phyloP scores from a whole-genome alignment of 768 basidiomycete species.

The Serendipita vermifera region DNA sequence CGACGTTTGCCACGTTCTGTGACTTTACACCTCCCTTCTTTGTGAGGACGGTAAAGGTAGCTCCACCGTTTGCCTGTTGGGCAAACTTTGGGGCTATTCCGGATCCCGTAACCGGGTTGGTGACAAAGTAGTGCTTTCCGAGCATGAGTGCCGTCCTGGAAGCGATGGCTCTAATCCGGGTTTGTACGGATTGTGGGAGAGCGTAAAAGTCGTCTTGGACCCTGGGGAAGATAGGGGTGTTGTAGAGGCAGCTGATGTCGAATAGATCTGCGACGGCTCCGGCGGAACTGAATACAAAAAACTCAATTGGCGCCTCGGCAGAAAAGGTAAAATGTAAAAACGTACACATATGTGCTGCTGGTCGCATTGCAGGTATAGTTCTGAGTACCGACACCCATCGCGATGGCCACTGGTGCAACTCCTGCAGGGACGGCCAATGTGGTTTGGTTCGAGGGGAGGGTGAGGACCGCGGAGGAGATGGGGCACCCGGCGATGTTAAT shows the following conservation, averaged over 20 bases:
- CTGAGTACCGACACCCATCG: constrained; percentile 21
- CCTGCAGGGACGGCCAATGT: not conserved
- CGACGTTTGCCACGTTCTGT: constrained; percentile 31
- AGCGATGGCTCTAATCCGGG: constrained; percentile 13
- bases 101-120: constrained; percentile 29
- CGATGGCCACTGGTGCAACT: constrained; percentile 10
- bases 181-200: constrained; percentile 15
- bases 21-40: constrained; percentile 30
- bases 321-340: not conserved
- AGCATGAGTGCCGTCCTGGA: constrained; percentile 20
- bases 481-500: not conserved
- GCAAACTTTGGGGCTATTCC: constrained; percentile 44
- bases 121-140: constrained; percentile 47
- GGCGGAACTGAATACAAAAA: not conserved
- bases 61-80: constrained; percentile 32
- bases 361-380: constrained; percentile 26
- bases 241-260: constrained; percentile 39
- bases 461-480: not conserved
- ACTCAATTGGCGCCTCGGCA: not conserved
- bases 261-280: constrained; percentile 38
- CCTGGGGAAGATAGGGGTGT: constrained; percentile 16
- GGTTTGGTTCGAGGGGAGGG: constrained; percentile 1
- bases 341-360: constrained; percentile 13
- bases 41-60: constrained; percentile 36
- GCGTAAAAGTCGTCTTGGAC: constrained; percentile 18